Conservation (phyloP, 306 rosid genomes). For the Erythrophleum fordii region DNA sequence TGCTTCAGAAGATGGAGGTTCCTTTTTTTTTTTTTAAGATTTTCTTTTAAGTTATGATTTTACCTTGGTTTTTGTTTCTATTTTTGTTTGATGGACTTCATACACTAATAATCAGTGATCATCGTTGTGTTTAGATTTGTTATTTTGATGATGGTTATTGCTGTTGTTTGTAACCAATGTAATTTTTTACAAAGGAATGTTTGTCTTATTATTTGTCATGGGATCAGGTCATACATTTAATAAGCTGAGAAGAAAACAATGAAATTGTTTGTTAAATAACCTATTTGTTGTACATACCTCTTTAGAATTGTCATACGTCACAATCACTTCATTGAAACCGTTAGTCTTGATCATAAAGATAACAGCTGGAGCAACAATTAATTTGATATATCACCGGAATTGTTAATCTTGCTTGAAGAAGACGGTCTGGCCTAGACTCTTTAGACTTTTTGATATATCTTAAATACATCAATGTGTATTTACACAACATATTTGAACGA, state of each 20-base stretch:
- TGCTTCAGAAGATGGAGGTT: slow-evolving; percentile 70
- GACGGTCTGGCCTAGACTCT: neutral
- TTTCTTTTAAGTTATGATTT: slow-evolving; percentile 34
- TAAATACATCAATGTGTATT: neutral
- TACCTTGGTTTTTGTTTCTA: neutral
- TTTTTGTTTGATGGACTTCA: neutral
- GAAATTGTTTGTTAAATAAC: neutral
- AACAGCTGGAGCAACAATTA: neutral
- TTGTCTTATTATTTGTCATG: neutral
- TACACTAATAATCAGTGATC: neutral
- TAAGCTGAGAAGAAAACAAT: neutral
- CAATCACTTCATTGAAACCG: neutral
- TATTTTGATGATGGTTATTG: neutral
- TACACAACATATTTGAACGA: neutral
- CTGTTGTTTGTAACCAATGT: neutral
- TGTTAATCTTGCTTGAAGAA: neutral
- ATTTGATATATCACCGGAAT: neutral
- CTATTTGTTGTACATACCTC: neutral
- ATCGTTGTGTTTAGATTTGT: neutral
- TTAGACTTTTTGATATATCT: neutral
- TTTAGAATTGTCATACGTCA: neutral
- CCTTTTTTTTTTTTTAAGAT: no score
- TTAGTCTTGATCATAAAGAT: neutral
- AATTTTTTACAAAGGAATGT: neutral
- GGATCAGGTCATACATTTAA: neutral